Evolutionary conservation across 176 grass and related monocot genomes (phyloP).

Genomic region (Hsuehochloa calcarea): DNA sequence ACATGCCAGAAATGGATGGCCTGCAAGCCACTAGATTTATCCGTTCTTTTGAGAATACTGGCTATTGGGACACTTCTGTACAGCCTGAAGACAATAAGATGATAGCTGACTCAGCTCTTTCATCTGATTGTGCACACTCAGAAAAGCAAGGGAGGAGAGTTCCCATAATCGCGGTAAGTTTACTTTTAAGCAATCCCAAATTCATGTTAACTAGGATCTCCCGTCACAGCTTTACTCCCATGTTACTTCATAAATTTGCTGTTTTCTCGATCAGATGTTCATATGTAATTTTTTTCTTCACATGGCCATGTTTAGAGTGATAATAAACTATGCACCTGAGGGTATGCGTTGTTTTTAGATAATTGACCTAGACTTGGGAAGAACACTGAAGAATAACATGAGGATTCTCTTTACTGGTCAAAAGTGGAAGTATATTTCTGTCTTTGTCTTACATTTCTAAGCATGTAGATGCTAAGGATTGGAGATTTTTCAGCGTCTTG

Average conservation of each 20-base stretch:
- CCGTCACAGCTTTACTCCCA: background rate
- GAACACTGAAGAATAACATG: background rate
- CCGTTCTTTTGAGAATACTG: slow-evolving; percentile 75
- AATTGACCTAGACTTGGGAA: background rate
- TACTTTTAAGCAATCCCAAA: background rate
- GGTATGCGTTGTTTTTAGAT: background rate
- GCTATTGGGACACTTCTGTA: slow-evolving; percentile 77
- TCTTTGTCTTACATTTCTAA: background rate
- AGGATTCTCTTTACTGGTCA: background rate
- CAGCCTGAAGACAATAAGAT: slow-evolving; percentile 45
- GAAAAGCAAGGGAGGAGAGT: slow-evolving; percentile 49
- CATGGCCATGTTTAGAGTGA: slow-evolving; percentile 9
- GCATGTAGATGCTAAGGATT: background rate
- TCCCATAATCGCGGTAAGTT: slow-evolving; percentile 80
- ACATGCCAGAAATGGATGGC: slow-evolving; percentile 97
- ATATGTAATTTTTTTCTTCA: background rate
- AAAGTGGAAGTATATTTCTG: background rate
- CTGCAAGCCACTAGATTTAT: slow-evolving; percentile 91
- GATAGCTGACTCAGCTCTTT: slow-evolving; percentile 34
- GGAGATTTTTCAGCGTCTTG: background rate
- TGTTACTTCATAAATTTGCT: slow-evolving; percentile 15
- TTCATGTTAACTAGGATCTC: slow-evolving; percentile 9
- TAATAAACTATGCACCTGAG: background rate
- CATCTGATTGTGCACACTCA: slow-evolving; percentile 29
- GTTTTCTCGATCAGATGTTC: slow-evolving; percentile 21